Percentiles rank a stretch among this genome's conserved stretches.
These are phyloP conservation scores for Aspergillus arachidicola DNA, from an alignment of 2,329 filamentous ascomycete genomes.

Conservation along the genomic window DNA sequence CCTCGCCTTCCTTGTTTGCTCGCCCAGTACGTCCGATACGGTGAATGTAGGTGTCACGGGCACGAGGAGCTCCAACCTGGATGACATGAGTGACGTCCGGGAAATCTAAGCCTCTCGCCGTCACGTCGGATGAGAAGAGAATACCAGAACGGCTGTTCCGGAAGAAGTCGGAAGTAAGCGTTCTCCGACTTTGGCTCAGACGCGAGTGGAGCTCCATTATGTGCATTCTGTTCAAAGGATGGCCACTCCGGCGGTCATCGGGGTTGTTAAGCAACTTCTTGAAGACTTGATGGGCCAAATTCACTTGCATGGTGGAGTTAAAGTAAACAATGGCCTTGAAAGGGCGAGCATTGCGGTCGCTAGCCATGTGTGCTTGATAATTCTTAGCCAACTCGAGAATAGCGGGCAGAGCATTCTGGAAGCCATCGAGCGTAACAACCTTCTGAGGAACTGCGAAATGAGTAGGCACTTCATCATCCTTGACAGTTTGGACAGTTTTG, in stretches of 20 bases:
- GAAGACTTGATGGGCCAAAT: slow-evolving; percentile 64
- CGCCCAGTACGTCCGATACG: slow-evolving; percentile 74
- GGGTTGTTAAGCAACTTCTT: slow-evolving; percentile 48
- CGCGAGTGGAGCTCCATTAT: slow-evolving; percentile 75
- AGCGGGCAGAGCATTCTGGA: slow-evolving; percentile 75
- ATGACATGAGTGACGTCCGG: slow-evolving; percentile 79
- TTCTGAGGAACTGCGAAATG: slow-evolving; percentile 84
- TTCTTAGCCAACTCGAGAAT: slow-evolving; percentile 74
- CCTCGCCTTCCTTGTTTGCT: slow-evolving; percentile 65
- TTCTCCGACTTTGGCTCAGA: slow-evolving; percentile 70
- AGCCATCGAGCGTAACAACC: slow-evolving; percentile 65
- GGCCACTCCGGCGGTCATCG: slow-evolving; percentile 28
- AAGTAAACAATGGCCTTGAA: slow-evolving; percentile 98
- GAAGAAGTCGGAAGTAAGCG: slow-evolving; percentile 72
- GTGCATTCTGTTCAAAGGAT: slow-evolving; percentile 35
- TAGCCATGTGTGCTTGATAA: slow-evolving; percentile 52
- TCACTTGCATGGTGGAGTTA: slow-evolving; percentile 74
- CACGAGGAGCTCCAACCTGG: slow-evolving; percentile 66
- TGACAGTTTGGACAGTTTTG: slow-evolving; percentile 87
- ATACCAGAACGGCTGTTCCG: slow-evolving; percentile 64
- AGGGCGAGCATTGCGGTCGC: slow-evolving; percentile 52
- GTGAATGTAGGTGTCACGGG: slow-evolving; percentile 74
- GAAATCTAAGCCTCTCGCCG: slow-evolving; percentile 82
- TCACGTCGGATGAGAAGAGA: slow-evolving; percentile 77
- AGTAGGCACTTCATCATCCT: slow-evolving; percentile 77